Conservation (phyloP, 805 yeast species). For the Crinitomyces ghanaensis region DNA sequence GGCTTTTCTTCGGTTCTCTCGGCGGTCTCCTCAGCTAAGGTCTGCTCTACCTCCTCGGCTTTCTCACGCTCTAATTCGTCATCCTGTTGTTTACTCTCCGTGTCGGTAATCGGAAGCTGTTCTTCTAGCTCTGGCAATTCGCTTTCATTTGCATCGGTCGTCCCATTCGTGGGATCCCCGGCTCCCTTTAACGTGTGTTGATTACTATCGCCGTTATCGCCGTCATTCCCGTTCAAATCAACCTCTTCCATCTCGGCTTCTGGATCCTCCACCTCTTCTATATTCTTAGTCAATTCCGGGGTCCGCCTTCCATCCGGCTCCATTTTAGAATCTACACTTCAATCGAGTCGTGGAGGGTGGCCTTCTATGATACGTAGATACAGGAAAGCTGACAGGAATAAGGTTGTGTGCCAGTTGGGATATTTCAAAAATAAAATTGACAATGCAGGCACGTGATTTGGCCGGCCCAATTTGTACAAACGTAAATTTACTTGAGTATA, state of each 20-base stretch:
- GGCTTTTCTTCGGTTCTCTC: neutral
- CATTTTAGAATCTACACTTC: no score
- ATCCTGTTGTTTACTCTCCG: neutral
- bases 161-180: no score
- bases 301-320: no score
- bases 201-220: neutral
- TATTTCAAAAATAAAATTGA: no score
- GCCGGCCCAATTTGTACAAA: no score
- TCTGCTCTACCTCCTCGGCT: neutral
- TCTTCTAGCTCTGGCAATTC: neutral
- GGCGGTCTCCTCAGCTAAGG: neutral
- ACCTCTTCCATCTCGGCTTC: slow-evolving; percentile 6
- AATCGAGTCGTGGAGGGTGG: no score
- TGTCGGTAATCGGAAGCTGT: neutral
- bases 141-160: neutral
- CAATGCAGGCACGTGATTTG: no score
- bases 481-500: no score
- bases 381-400: no score
- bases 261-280: neutral
- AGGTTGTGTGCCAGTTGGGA: no score
- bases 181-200: neutral
- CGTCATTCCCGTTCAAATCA: slow-evolving; percentile 1
- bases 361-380: no score
- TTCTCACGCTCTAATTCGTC: no score
- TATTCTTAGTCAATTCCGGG: neutral